phyloP scores from a whole-genome alignment of 306 rosid genomes.

The Vicia sativa region DNA sequence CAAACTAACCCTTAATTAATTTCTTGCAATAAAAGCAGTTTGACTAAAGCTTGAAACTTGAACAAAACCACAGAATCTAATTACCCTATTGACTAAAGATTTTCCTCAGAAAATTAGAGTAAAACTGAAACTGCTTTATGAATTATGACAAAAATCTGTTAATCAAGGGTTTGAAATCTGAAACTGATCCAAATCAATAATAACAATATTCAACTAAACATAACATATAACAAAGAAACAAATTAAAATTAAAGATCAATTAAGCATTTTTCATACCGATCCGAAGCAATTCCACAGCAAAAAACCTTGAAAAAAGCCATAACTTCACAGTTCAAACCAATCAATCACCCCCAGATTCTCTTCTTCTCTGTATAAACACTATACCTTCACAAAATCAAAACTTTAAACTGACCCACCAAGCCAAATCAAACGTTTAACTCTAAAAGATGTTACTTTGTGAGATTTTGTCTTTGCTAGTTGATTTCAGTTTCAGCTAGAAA shows the following conservation, averaged over 20 bases:
- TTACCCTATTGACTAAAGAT: constrained; percentile 20
- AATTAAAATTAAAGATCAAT: background rate
- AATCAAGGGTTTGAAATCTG: too few relatives aligned
- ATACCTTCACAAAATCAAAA: constrained; percentile 36
- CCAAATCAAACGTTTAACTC: constrained; percentile 38
- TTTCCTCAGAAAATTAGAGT: constrained; percentile 23
- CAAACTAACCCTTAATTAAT: constrained; percentile 22
- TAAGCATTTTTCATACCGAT: constrained; percentile 62
- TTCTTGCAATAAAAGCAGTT: constrained; percentile 19
- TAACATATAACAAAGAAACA: constrained; percentile 12
- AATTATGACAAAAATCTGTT: constrained; percentile 13
- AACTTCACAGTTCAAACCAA: constrained; percentile 37
- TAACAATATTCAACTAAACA: constrained; percentile 13
- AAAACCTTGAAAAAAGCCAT: constrained; percentile 66
- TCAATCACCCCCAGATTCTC: constrained; percentile 27
- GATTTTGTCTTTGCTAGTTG: constrained; percentile 28
- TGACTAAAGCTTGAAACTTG: constrained; percentile 23
- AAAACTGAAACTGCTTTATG: constrained; percentile 11
- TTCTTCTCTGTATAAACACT: background rate
- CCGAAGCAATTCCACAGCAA: constrained; percentile 68
- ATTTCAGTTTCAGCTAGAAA: constrained; percentile 35
- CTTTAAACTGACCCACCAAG: constrained; percentile 48
- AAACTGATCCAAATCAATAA: constrained; percentile 13
- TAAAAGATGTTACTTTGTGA: constrained; percentile 28
- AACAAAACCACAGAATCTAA: constrained; percentile 48